phyloP scores from a whole-genome alignment of 495 filamentous ascomycete species.

The Extremus antarcticus region DNA sequence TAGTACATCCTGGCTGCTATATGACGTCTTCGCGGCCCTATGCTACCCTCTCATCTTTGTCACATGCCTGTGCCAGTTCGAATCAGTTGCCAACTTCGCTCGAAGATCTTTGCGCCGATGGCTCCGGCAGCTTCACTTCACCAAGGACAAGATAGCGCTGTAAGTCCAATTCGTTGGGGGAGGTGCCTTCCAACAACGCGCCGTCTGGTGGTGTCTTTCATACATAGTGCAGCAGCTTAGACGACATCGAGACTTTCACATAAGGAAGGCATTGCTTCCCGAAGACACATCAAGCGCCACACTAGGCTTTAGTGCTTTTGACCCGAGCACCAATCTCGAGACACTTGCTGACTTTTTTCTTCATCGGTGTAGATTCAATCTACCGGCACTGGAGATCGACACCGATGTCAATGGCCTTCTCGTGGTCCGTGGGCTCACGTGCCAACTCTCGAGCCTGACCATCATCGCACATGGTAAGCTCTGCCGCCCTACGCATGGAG shows the following conservation, averaged over 20 bases:
- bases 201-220: too few species aligned
- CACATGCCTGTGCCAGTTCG: slow-evolving; percentile 29
- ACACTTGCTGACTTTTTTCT: too few species aligned
- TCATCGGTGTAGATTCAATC: too few species aligned
- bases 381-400: slow-evolving; percentile 34
- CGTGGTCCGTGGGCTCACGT: slow-evolving; percentile 30
- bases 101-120: slow-evolving; percentile 20
- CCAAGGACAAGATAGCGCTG: slow-evolving; percentile 32
- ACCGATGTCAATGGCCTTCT: slow-evolving; percentile 31
- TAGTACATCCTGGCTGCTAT: slow-evolving; percentile 34
- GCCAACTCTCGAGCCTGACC: slow-evolving; percentile 24
- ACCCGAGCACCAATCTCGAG: too few species aligned
- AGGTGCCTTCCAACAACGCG: too few species aligned
- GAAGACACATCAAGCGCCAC: too few species aligned
- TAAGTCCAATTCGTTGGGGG: too few species aligned
- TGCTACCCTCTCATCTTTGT: slow-evolving; percentile 27
- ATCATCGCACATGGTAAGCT: slow-evolving; percentile 31
- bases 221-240: too few species aligned
- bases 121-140: slow-evolving; percentile 29
- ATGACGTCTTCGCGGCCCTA: slow-evolving; percentile 22
- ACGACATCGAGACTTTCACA: too few species aligned
- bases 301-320: too few species aligned
- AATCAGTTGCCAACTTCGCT: slow-evolving; percentile 15
- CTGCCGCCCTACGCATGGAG: too few species aligned
- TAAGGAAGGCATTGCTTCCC: too few species aligned